These are phyloP conservation scores for Solanum megistacrolobum DNA, from an alignment of 257 asterid species.

Conservation along the genomic window DNA sequence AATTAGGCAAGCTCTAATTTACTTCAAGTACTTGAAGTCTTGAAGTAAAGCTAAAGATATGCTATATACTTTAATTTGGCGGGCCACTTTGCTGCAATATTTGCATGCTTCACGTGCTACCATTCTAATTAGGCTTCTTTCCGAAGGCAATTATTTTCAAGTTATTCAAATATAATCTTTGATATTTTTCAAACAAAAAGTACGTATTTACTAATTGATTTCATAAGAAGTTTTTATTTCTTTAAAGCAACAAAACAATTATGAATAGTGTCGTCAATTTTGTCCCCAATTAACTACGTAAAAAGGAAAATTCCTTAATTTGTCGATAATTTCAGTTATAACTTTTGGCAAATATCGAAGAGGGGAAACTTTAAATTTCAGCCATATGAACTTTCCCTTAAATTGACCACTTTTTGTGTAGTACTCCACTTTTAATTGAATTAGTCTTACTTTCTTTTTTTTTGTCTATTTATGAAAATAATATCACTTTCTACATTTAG, in stretches of 20 bases:
- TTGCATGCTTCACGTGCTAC: slow-evolving; percentile 7
- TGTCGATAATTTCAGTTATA: neutral
- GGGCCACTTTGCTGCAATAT: neutral
- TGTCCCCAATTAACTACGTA: neutral
- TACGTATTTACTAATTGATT: neutral
- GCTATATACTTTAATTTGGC: neutral
- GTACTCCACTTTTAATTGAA: neutral
- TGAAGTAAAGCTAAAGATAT: neutral
- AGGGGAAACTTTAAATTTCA: neutral
- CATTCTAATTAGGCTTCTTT: neutral
- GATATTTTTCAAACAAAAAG: neutral
- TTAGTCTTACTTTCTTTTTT: neutral
- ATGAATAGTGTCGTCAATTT: neutral
- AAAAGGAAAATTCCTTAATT: neutral
- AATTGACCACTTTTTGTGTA: neutral
- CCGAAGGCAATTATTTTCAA: neutral
- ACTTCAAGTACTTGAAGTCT: neutral
- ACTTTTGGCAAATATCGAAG: neutral
- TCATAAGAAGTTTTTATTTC: neutral
- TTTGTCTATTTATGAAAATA: neutral
- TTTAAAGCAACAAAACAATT: neutral
- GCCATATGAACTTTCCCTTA: neutral
- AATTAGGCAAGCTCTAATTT: neutral
- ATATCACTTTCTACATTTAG: neutral
- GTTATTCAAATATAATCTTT: neutral